phyloP scores from a whole-genome alignment of 805 yeast genomes.

The Candida pini region DNA sequence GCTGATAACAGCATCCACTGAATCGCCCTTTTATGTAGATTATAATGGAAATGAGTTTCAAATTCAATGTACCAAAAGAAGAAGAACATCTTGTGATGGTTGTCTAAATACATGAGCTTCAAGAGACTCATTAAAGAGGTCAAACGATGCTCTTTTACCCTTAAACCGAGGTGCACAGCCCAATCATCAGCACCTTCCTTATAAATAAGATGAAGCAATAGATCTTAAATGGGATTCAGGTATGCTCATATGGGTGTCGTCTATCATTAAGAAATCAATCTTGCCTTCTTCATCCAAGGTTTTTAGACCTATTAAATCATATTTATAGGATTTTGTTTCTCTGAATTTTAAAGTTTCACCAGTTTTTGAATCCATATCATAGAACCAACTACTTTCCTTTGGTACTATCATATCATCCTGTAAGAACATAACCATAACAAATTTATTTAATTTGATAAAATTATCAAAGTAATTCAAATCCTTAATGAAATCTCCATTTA shows the following conservation, averaged over 20 bases:
- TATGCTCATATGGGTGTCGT: slow-evolving; percentile 64
- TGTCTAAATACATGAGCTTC: too few relatives aligned
- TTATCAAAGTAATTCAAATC: slow-evolving; percentile 35
- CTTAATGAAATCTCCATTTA: slow-evolving; percentile 54
- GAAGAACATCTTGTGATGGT: too few relatives aligned
- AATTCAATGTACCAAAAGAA: too few relatives aligned
- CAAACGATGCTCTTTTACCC: too few relatives aligned
- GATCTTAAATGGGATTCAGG: slow-evolving; percentile 42
- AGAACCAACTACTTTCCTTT: slow-evolving; percentile 64
- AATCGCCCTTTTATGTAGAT: too few relatives aligned
- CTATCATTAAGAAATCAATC: slow-evolving; percentile 44
- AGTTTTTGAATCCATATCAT: slow-evolving; percentile 41
- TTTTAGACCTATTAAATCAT: slow-evolving; percentile 58
- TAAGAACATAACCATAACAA: slow-evolving; percentile 56
- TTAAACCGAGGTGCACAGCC: too few relatives aligned
- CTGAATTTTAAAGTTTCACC: slow-evolving; percentile 41
- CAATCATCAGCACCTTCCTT: too few relatives aligned
- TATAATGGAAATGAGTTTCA: too few relatives aligned
- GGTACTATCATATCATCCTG: slow-evolving; percentile 70
- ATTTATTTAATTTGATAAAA: slow-evolving; percentile 38
- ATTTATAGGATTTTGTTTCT: slow-evolving; percentile 42
- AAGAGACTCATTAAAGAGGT: too few relatives aligned
- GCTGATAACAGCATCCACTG: too few relatives aligned
- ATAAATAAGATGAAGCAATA: slow-evolving; percentile 41
- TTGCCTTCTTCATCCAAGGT: slow-evolving; percentile 36